Conservation (phyloP, 2,329 filamentous ascomycete genomes). For the Didymella glomerata region DNA sequence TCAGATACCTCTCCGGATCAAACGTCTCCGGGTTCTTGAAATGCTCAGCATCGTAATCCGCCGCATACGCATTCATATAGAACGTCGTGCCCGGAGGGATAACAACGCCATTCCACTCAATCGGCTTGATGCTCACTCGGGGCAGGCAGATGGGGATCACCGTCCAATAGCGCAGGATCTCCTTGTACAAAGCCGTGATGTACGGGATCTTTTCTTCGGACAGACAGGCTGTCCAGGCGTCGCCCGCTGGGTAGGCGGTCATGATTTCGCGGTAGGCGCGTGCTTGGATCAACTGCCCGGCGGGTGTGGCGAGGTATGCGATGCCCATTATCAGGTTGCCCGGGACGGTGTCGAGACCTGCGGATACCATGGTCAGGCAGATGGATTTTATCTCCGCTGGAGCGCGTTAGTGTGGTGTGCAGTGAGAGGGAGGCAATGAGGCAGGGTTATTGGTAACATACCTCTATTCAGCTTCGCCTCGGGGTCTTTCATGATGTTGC, state of each 20-base stretch:
- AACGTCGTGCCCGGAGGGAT: constrained; percentile 82
- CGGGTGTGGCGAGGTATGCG: constrained; percentile 73
- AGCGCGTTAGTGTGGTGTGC: constrained; percentile 1
- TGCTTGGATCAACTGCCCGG: constrained; percentile 74
- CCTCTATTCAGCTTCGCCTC: constrained; percentile 74
- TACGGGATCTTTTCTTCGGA: constrained; percentile 79
- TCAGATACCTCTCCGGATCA: constrained; percentile 74
- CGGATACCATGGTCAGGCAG: constrained; percentile 82
- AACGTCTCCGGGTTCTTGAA: constrained; percentile 71
- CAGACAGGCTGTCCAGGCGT: constrained; percentile 79
- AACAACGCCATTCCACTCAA: constrained; percentile 70
- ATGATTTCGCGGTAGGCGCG: constrained; percentile 75
- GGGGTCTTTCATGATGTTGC: constrained; percentile 74
- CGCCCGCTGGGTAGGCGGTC: constrained; percentile 73
- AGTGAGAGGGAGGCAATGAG: not conserved
- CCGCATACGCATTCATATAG: constrained; percentile 79
- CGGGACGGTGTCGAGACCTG: constrained; percentile 81
- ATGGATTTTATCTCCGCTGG: constrained; percentile 80
- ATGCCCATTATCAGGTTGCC: constrained; percentile 82
- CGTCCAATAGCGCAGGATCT: constrained; percentile 79
- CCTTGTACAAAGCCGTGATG: constrained; percentile 79
- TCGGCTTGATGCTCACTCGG: constrained; percentile 74
- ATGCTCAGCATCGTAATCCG: constrained; percentile 74
- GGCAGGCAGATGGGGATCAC: constrained; percentile 83
- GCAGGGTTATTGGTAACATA: constrained; percentile 39